Evolutionary conservation across 2,329 filamentous ascomycete genomes (phyloP).

Genomic region (Chrysoporthe cubensis): DNA sequence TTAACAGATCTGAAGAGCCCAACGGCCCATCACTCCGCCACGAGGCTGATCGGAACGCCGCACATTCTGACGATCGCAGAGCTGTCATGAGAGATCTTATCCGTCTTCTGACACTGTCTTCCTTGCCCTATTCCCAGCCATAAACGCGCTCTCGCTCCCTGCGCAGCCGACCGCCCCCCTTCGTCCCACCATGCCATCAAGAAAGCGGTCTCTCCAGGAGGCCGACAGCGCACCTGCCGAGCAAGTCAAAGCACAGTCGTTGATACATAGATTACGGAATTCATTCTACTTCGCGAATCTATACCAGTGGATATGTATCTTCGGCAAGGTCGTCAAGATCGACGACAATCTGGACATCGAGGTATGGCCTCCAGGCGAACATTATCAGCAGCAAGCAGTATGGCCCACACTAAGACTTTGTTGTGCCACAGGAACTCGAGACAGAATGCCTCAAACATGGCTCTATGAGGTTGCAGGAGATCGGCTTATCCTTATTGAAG

Average conservation of each 20-base stretch:
- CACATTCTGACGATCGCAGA: neutral
- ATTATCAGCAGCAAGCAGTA: neutral
- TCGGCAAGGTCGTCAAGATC: conserved; percentile 87
- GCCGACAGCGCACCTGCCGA: conserved; percentile 40
- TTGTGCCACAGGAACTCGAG: conserved; percentile 77
- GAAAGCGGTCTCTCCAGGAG: conserved; percentile 54
- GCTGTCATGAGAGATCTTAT: conserved; percentile 11
- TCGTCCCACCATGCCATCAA: conserved; percentile 47
- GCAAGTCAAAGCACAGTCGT: conserved; percentile 38
- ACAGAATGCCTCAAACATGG: conserved; percentile 81
- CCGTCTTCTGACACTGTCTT: neutral
- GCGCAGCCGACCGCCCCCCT: conserved; percentile 7
- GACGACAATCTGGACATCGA: conserved; percentile 88
- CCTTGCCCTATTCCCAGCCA: neutral
- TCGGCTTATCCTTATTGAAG: conserved; percentile 87
- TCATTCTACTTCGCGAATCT: conserved; percentile 97
- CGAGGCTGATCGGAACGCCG: neutral
- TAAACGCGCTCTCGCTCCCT: conserved; percentile 16
- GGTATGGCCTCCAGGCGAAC: conserved; percentile 53
- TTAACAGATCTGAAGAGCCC: neutral
- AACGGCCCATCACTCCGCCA: neutral
- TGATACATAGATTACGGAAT: conserved; percentile 74
- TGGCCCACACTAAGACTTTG: conserved; percentile 13
- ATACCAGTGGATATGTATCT: conserved; percentile 91
- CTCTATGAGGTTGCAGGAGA: conserved; percentile 75